These are phyloP conservation scores for Melanogaster broomeanus DNA, from an alignment of 768 basidiomycete species.

Conservation along the genomic window DNA sequence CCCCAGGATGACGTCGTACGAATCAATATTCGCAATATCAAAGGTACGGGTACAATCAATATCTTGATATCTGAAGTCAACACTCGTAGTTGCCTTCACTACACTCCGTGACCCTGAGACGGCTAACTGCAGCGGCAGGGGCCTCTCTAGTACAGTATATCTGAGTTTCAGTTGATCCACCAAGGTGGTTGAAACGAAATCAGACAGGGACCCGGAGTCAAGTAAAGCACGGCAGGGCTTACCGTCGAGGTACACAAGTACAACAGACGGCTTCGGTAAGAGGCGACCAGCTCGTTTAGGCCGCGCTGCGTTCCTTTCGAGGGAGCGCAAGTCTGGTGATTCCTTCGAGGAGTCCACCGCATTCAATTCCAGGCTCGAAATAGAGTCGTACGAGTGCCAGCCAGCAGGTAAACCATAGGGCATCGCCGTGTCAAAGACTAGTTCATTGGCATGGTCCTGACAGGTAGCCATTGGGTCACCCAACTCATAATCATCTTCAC, in stretches of 20 bases:
- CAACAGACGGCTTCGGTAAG: conserved; percentile 15
- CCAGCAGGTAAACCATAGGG: too few species aligned
- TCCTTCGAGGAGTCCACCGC: not conserved
- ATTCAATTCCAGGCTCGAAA: not conserved
- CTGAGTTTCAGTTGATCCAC: conserved; percentile 31
- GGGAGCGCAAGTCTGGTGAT: not conserved
- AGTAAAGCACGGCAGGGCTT: conserved; percentile 21
- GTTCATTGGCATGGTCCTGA: too few species aligned
- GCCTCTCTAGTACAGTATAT: conserved; percentile 18
- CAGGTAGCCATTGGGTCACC: too few species aligned
- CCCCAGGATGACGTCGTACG: conserved; percentile 41
- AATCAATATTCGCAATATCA: conserved; percentile 38
- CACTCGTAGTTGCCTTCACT: conserved; percentile 18
- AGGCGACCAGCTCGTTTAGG: not conserved
- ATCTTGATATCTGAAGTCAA: conserved; percentile 15
- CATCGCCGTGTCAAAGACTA: too few species aligned
- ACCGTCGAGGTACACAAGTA: conserved; percentile 18
- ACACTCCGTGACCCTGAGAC: conserved; percentile 32
- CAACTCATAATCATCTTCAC: too few species aligned
- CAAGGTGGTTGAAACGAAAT: conserved; percentile 31
- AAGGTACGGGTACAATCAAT: conserved; percentile 28
- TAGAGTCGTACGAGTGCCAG: not conserved
- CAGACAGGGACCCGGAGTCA: conserved; percentile 30
- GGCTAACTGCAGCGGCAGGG: conserved; percentile 32
- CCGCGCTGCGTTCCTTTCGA: not conserved